Conservation (phyloP, 148 eudicot genomes). For the Hydrangea macrophylla region DNA sequence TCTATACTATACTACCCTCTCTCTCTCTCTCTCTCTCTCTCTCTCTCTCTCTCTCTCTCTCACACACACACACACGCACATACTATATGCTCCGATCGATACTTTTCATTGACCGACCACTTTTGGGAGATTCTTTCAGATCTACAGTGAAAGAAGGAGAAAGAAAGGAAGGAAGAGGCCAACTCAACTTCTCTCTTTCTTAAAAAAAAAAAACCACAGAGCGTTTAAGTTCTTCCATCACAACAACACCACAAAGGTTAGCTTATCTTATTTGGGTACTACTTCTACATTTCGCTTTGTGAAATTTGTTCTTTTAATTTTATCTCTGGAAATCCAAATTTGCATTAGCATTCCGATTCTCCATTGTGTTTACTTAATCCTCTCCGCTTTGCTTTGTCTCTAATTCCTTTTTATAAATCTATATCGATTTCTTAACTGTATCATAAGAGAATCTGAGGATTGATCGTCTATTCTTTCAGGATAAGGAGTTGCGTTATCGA, state of each 20-base stretch:
- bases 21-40: slow-evolving; percentile 10
- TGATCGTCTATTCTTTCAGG: slow-evolving; percentile 41
- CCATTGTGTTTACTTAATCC: background rate
- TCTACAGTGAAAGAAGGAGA: slow-evolving; percentile 34
- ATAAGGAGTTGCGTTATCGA: slow-evolving; percentile 76
- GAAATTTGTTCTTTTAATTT: background rate
- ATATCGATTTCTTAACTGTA: background rate
- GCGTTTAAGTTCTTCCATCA: background rate
- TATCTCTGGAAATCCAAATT: too few relatives aligned
- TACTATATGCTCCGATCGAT: slow-evolving; percentile 7
- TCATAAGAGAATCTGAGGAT: slow-evolving; percentile 9
- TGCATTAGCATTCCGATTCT: background rate
- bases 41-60: slow-evolving; percentile 15
- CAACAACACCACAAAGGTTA: too few relatives aligned
- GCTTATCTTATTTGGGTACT: background rate
- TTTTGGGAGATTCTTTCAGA: slow-evolving; percentile 29
- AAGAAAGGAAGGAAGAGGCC: slow-evolving; percentile 16
- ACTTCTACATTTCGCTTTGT: background rate
- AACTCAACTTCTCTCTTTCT: slow-evolving; percentile 1
- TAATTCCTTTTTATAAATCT: too few relatives aligned
- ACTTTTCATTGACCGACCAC: slow-evolving; percentile 21
- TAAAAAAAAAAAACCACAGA: too few relatives aligned
- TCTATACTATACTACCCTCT: background rate
- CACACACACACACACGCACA: background rate
- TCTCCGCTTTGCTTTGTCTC: background rate